Evolutionary conservation across 2,329 filamentous ascomycete genomes (phyloP).

Genomic region (Fusarium sp.): DNA sequence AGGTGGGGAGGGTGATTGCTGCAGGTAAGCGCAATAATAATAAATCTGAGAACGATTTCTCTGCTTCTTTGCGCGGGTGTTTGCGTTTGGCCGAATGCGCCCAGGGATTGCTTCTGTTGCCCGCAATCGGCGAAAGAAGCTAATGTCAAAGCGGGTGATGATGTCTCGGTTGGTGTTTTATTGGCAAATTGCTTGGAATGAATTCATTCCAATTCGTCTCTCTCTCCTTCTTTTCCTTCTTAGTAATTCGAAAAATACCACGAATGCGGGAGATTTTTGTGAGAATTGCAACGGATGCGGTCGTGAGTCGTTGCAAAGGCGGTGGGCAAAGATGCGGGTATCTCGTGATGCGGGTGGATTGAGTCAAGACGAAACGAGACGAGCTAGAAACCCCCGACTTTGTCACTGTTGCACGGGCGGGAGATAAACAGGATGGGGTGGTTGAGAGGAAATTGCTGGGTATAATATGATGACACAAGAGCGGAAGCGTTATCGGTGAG

Average conservation of each 20-base stretch:
- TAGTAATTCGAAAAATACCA: neutral
- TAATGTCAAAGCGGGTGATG: constrained; percentile 8
- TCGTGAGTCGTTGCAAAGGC: constrained; percentile 27
- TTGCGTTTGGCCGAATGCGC: constrained; percentile 29
- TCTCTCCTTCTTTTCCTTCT: constrained; percentile 35
- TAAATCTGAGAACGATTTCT: constrained; percentile 12
- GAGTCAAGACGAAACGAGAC: constrained; percentile 1
- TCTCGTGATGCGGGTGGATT: constrained; percentile 35
- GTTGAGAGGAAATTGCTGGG: neutral
- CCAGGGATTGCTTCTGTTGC: neutral
- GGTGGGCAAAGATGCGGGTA: constrained; percentile 31
- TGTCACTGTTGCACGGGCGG: constrained; percentile 1
- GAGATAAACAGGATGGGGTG: neutral
- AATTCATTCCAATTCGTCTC: constrained; percentile 8
- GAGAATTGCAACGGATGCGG: constrained; percentile 27
- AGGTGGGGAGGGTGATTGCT: constrained; percentile 29
- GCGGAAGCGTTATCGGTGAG: constrained; percentile 13
- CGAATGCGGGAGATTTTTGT: constrained; percentile 4
- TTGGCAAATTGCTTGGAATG: constrained; percentile 11
- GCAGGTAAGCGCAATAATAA: constrained; percentile 29
- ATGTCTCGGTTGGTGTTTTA: constrained; percentile 28
- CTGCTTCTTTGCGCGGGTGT: constrained; percentile 10
- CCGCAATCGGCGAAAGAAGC: constrained; percentile 22
- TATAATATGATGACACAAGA: constrained; percentile 15
- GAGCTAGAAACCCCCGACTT: neutral